These are phyloP conservation scores for Pestalotiopsis sp. DNA, from an alignment of 2,329 filamentous ascomycete genomes.

Conservation along the genomic window DNA sequence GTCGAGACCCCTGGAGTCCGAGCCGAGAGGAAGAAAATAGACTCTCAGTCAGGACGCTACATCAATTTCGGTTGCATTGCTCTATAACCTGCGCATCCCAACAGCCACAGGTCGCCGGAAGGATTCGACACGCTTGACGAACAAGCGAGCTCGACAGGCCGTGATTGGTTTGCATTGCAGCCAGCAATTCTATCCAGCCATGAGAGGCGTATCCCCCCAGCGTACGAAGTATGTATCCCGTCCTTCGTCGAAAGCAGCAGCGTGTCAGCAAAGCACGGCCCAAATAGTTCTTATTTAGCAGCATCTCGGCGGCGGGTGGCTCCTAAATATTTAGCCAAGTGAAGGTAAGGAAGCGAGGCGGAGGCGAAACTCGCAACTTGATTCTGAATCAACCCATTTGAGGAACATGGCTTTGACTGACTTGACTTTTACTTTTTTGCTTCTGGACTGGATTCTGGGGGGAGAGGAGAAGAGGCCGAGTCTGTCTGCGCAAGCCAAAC, in stretches of 20 bases:
- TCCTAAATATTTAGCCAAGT: too few relatives aligned
- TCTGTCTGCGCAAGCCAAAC: neutral
- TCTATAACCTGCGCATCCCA: neutral
- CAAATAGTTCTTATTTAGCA: too few relatives aligned
- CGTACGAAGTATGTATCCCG: too few relatives aligned
- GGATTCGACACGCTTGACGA: neutral
- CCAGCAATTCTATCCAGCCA: neutral
- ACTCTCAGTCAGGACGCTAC: neutral
- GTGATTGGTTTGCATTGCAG: neutral
- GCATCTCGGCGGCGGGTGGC: too few relatives aligned
- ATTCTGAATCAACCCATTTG: neutral
- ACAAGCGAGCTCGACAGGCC: neutral
- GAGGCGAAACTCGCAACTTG: neutral
- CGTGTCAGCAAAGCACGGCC: too few relatives aligned
- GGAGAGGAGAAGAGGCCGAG: neutral
- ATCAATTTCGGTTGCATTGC: neutral
- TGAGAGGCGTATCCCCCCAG: too few relatives aligned
- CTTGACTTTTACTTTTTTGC: neutral
- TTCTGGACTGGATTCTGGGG: neutral
- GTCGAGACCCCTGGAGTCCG: neutral
- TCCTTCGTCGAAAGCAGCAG: too few relatives aligned
- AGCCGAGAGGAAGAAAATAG: neutral
- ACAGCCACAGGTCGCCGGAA: neutral
- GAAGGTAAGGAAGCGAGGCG: neutral
- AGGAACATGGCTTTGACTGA: neutral